These are phyloP conservation scores for Daldinia bambusicola DNA, from an alignment of 495 filamentous ascomycete species.

Conservation along the genomic window DNA sequence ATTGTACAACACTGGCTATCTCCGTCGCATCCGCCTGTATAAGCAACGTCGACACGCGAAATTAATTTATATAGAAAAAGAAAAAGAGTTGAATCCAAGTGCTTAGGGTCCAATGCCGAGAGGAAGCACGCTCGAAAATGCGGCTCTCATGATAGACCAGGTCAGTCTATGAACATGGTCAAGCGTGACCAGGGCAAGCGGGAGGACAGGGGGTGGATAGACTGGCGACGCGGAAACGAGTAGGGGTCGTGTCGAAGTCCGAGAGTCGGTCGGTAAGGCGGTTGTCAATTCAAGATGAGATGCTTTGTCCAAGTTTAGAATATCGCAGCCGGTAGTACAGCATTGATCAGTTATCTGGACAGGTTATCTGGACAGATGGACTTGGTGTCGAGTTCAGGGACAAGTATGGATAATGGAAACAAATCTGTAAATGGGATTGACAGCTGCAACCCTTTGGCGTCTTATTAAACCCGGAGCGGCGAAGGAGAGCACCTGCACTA, in stretches of 20 bases:
- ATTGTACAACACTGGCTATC: slow-evolving; percentile 29
- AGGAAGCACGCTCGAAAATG: slow-evolving; percentile 46
- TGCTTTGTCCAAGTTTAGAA: slow-evolving; percentile 20
- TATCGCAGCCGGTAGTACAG: slow-evolving; percentile 25
- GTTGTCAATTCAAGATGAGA: slow-evolving; percentile 14
- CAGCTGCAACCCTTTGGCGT: slow-evolving; percentile 14
- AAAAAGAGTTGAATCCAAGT: slow-evolving; percentile 11
- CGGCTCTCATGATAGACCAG: slow-evolving; percentile 50
- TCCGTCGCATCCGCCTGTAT: slow-evolving; percentile 37
- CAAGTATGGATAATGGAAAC: slow-evolving; percentile 22
- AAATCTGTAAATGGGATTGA: slow-evolving; percentile 21
- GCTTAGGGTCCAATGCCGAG: slow-evolving; percentile 33
- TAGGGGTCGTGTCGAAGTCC: slow-evolving; percentile 2
- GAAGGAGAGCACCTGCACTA: slow-evolving; percentile 17
- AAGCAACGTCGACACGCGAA: slow-evolving; percentile 13
- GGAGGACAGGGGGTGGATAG: slow-evolving; percentile 8
- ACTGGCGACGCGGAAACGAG: slow-evolving; percentile 19
- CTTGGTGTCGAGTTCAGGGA: slow-evolving; percentile 13
- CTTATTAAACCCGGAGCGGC: slow-evolving; percentile 35
- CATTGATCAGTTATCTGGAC: no score
- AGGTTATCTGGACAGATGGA: neutral
- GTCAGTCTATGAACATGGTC: slow-evolving; percentile 49
- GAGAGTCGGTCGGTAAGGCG: slow-evolving; percentile 7
- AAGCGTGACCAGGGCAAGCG: slow-evolving; percentile 21
- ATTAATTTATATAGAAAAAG: slow-evolving; percentile 31